Evolutionary conservation across 805 yeast species (phyloP).

Genomic region (Aciculoconidium aculeatum): DNA sequence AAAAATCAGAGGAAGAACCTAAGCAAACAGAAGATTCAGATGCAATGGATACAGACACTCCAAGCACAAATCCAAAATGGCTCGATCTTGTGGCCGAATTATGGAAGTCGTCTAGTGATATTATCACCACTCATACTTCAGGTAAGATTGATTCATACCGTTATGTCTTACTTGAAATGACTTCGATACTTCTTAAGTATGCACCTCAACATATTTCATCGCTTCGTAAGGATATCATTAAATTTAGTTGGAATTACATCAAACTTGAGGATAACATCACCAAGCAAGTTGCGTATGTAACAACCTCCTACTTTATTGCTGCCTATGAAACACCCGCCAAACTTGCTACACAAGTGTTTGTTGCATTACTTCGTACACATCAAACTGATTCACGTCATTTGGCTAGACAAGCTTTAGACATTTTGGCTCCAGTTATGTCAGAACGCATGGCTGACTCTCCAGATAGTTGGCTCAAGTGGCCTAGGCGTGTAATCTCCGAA

Average conservation of each 20-base stretch:
- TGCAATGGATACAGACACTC: constrained; percentile 13
- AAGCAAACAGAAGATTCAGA: no score
- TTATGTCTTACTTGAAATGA: constrained; percentile 72
- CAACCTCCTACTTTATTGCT: constrained; percentile 79
- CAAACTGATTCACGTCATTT: constrained; percentile 78
- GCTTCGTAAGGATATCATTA: constrained; percentile 76
- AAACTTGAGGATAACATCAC: constrained; percentile 83
- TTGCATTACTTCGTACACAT: constrained; percentile 78
- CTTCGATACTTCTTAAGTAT: constrained; percentile 68
- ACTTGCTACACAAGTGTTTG: constrained; percentile 87
- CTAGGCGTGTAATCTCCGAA: constrained; percentile 85
- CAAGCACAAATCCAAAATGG: no score
- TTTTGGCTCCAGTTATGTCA: constrained; percentile 82
- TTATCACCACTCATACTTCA: constrained; percentile 47
- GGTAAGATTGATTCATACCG: constrained; percentile 72
- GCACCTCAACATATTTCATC: constrained; percentile 56
- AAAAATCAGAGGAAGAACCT: no score
- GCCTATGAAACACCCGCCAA: constrained; percentile 85
- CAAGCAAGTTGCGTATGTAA: constrained; percentile 88
- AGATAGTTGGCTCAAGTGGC: constrained; percentile 86
- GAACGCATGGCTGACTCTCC: constrained; percentile 52
- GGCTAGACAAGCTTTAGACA: constrained; percentile 82
- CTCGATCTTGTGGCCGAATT: no score
- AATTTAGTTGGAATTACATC: constrained; percentile 91
- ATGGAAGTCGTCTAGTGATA: constrained; percentile 65